phyloP scores from a whole-genome alignment of 2,329 filamentous ascomycete genomes.

The Cyphellophora europaea region DNA sequence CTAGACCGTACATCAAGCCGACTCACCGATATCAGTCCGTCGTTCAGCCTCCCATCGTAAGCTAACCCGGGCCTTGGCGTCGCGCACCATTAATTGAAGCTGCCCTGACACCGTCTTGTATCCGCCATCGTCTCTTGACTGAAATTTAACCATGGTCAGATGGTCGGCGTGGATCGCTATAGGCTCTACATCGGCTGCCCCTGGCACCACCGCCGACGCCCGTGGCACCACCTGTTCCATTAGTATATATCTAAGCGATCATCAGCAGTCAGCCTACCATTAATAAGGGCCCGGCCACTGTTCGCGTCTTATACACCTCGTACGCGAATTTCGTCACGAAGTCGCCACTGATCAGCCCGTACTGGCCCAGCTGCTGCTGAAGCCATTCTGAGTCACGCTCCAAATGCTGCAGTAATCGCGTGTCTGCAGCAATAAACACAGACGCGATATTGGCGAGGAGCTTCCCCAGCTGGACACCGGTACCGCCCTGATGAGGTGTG shows the following conservation, averaged over 20 bases:
- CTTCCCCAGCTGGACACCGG: not conserved
- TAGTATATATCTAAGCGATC: too few species aligned
- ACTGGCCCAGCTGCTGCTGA: not conserved
- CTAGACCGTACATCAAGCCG: too few species aligned
- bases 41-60: not conserved
- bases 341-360: not conserved
- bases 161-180: not conserved
- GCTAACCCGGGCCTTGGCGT: not conserved
- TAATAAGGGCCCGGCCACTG: not conserved
- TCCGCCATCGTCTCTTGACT: not conserved
- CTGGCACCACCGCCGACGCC: not conserved
- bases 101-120: not conserved
- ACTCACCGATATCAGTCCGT: not conserved
- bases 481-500: slow-evolving; percentile 8
- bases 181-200: not conserved
- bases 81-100: not conserved
- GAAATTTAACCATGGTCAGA: not conserved
- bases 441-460: not conserved
- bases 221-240: not conserved
- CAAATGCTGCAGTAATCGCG: not conserved
- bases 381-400: not conserved
- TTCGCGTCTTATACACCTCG: slow-evolving; percentile 1
- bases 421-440: not conserved
- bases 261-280: not conserved
- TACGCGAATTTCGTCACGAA: not conserved